Percentiles rank a stretch among this genome's conserved stretches.
Conservation (phyloP, 176 grass and related monocot species). For the Typha latifolia region DNA sequence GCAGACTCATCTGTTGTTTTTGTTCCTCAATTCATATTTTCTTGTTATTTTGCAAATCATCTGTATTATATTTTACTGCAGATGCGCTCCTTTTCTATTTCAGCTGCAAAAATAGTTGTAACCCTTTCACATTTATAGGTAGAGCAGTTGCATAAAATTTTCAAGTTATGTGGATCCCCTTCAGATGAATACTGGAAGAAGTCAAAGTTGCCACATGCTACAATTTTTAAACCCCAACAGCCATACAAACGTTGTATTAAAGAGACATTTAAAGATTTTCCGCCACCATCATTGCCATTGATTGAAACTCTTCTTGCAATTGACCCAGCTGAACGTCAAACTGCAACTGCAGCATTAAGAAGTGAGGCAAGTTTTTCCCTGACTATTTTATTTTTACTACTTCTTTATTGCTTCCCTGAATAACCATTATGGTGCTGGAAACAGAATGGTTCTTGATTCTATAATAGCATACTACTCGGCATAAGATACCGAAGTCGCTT, state of each 20-base stretch:
- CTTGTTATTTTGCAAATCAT: no score
- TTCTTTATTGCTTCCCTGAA: neutral
- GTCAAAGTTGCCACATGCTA: conserved; percentile 49
- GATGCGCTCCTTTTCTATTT: neutral
- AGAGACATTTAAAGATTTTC: conserved; percentile 53
- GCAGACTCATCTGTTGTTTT: no score
- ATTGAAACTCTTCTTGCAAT: conserved; percentile 54
- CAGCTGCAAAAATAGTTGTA: neutral
- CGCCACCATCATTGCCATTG: conserved; percentile 34
- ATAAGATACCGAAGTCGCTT: neutral
- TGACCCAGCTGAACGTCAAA: conserved; percentile 46
- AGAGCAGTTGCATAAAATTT: conserved; percentile 63
- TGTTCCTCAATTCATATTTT: no score
- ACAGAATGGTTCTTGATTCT: neutral
- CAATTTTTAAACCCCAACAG: conserved; percentile 49
- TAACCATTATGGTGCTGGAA: conserved; percentile 6
- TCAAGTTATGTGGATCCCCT: conserved; percentile 55
- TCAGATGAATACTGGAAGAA: conserved; percentile 62
- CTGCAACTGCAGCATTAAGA: conserved; percentile 43
- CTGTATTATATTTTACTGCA: no score
- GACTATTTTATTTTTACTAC: neutral
- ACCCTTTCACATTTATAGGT: conserved; percentile 25
- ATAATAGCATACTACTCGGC: neutral
- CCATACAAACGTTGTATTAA: conserved; percentile 47
- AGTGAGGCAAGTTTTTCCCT: conserved; percentile 37